phyloP scores from a whole-genome alignment of 352 stramenopile species.

The Phytopythium litorale region DNA sequence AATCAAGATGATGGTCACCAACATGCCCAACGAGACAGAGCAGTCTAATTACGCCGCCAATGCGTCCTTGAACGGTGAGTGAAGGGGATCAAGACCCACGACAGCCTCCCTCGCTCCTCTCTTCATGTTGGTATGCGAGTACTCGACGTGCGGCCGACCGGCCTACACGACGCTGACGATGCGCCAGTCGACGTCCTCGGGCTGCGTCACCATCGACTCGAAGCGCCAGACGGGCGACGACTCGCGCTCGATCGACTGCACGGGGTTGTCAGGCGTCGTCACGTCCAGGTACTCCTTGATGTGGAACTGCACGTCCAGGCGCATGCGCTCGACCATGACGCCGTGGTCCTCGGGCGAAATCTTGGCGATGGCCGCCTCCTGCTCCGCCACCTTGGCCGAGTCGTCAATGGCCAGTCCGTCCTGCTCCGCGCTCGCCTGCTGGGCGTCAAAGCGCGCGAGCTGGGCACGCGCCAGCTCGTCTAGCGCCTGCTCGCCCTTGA shows the following conservation, averaged over 20 bases:
- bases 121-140: background rate
- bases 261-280: slow-evolving; percentile 10
- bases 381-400: slow-evolving; percentile 1
- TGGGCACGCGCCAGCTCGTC: slow-evolving; percentile 31
- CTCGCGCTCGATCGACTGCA: slow-evolving; percentile 10
- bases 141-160: background rate
- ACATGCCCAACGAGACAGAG: too few relatives aligned
- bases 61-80: too few relatives aligned
- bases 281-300: slow-evolving; percentile 41
- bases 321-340: slow-evolving; percentile 27
- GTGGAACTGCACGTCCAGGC: slow-evolving; percentile 29
- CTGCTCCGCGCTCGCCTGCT: slow-evolving; percentile 12
- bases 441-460: slow-evolving; percentile 22
- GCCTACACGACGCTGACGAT: slow-evolving; percentile 27
- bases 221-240: slow-evolving; percentile 32
- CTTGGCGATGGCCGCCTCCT: slow-evolving; percentile 9
- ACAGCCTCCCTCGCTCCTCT: background rate
- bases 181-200: slow-evolving; percentile 61
- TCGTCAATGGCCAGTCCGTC: slow-evolving; percentile 2
- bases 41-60: too few relatives aligned
- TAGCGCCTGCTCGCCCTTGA: slow-evolving; percentile 37
- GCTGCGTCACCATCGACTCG: slow-evolving; percentile 51
- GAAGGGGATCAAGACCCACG: background rate
- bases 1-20: too few relatives aligned
- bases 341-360: slow-evolving; percentile 13